These are phyloP conservation scores for Mixia osmundae DNA, from an alignment of 1,284 basidiomycete genomes.

Conservation along the genomic window DNA sequence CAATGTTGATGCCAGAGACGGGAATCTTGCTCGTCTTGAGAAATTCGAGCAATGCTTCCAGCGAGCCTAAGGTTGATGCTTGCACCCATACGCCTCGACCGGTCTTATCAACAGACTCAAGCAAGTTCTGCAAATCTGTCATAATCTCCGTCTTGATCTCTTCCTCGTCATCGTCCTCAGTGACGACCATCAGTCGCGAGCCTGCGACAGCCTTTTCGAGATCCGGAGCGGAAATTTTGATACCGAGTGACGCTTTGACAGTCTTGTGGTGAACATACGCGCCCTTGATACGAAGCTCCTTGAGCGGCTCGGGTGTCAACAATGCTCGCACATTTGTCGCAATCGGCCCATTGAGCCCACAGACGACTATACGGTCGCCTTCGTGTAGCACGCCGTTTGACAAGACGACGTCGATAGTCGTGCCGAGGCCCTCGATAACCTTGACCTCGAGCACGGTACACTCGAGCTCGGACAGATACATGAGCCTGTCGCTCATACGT, in stretches of 20 bases:
- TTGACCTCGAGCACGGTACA: slow-evolving; percentile 99
- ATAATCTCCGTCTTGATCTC: slow-evolving; percentile 86
- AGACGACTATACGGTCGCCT: slow-evolving; percentile 86
- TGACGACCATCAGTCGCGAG: slow-evolving; percentile 71
- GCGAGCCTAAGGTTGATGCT: slow-evolving; percentile 86
- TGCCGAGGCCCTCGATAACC: slow-evolving; percentile 92
- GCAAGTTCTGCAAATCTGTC: slow-evolving; percentile 75
- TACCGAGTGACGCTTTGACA: slow-evolving; percentile 90
- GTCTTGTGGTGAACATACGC: slow-evolving; percentile 94
- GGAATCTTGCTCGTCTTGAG: slow-evolving; percentile 88
- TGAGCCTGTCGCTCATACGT: slow-evolving; percentile 87
- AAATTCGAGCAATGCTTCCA: slow-evolving; percentile 94
- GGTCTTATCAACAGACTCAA: slow-evolving; percentile 80
- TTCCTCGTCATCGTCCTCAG: slow-evolving; percentile 89
- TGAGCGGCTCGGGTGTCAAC: slow-evolving; percentile 85
- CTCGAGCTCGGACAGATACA: slow-evolving; percentile 95
- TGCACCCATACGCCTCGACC: slow-evolving; percentile 94
- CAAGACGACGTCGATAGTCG: slow-evolving; percentile 90
- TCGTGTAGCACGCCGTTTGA: slow-evolving; percentile 86
- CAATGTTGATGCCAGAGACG: slow-evolving; percentile 79
- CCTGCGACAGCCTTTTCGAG: slow-evolving; percentile 99
- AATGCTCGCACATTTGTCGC: slow-evolving; percentile 85
- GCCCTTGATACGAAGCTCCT: slow-evolving; percentile 92
- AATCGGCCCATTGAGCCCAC: slow-evolving; percentile 92
- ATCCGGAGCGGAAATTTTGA: slow-evolving; percentile 88